Base-by-base conservation (phyloP, 1,139 yeast genomes). In the Scheffersomyces segobiensis region DNA sequence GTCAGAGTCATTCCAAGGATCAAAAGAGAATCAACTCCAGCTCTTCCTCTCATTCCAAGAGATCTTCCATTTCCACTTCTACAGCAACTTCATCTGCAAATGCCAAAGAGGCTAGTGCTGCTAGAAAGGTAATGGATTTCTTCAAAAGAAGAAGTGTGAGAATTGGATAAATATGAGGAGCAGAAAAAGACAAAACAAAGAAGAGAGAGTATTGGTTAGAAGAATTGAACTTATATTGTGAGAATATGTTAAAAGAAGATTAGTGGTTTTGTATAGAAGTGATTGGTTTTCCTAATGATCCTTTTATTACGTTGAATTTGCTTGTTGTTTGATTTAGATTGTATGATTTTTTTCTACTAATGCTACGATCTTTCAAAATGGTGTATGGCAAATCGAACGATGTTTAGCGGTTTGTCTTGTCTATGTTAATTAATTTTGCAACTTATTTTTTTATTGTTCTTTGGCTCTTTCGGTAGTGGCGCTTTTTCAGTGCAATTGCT, bases 91-190 rank as follows among this genome's bases (percentile, higher is more conserved):
- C 72, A 55, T 63, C 71, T 61, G 69, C 65, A 60, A 69, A 65
- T 60, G 75, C 73, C 64, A 84, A 81, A 63, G 89, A 86, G 64
- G 86, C 87, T 46, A 87, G 93, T 57, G 89, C 93, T 2, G 91
- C 93, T 17, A 85, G 87, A 67, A 87, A 87, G 66, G 93, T 89
- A 26, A 86, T 89, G 85, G 93, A 89, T 71, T 89, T 89, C 70
- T 89, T 89, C 76, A 89, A 88, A 71, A 83, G 95, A 72, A 85
- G 92, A 75, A 89, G 93, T 71, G 84, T 85, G 17, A 68, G 80
- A 61, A 73, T 78, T 24, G 62, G 59, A 26, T 62, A 52, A 57
- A n/a, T n/a, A n/a, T n/a, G n/a, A n/a, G n/a, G n/a, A n/a, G 50
- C 8, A 24, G 24, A 48, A 48, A 20, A 48, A 20, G 50, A 32